Evolutionary conservation across 805 yeast species (phyloP).

Genomic region (Helenozyma rhizophorensis): DNA sequence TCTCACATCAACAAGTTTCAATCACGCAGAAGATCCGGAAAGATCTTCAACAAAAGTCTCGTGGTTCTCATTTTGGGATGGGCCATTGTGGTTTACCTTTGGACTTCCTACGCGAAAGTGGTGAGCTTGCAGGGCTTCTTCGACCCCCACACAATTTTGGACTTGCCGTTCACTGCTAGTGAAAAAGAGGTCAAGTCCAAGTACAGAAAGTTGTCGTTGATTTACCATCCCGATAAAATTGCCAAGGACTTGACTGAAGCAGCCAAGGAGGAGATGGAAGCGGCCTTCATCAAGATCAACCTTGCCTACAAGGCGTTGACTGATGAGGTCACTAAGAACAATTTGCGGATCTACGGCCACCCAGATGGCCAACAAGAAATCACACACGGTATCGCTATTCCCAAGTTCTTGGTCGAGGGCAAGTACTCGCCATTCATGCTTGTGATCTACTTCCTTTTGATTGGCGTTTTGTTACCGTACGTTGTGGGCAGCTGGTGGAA

Average conservation of each 20-base stretch:
- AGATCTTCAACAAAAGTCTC: slow-evolving; percentile 36
- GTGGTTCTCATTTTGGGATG: slow-evolving; percentile 51
- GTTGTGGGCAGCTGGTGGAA: slow-evolving; percentile 91
- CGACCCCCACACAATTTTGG: slow-evolving; percentile 90
- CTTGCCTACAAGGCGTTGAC: slow-evolving; percentile 95
- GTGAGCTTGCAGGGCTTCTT: slow-evolving; percentile 51
- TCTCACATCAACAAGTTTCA: slow-evolving; percentile 22
- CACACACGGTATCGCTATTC: slow-evolving; percentile 91
- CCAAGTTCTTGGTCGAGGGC: slow-evolving; percentile 85
- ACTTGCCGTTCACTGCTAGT: slow-evolving; percentile 58
- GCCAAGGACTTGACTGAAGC: slow-evolving; percentile 56
- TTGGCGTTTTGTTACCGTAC: slow-evolving; percentile 76
- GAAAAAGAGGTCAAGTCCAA: slow-evolving; percentile 77
- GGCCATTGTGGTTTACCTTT: slow-evolving; percentile 44
- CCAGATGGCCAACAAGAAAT: slow-evolving; percentile 96
- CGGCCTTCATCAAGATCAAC: slow-evolving; percentile 71
- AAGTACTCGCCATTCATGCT: slow-evolving; percentile 63
- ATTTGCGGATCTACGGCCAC: slow-evolving; percentile 84
- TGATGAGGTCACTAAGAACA: slow-evolving; percentile 79
- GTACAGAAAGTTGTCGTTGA: slow-evolving; percentile 82
- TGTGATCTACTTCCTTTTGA: slow-evolving; percentile 57
- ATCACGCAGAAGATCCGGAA: slow-evolving; percentile 24
- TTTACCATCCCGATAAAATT: slow-evolving; percentile 91
- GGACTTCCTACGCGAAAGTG: slow-evolving; percentile 36
- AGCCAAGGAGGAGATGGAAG: slow-evolving; percentile 59